Base-by-base conservation (phyloP, 768 basidiomycete genomes). In the Kwoniella dejecticola region DNA sequence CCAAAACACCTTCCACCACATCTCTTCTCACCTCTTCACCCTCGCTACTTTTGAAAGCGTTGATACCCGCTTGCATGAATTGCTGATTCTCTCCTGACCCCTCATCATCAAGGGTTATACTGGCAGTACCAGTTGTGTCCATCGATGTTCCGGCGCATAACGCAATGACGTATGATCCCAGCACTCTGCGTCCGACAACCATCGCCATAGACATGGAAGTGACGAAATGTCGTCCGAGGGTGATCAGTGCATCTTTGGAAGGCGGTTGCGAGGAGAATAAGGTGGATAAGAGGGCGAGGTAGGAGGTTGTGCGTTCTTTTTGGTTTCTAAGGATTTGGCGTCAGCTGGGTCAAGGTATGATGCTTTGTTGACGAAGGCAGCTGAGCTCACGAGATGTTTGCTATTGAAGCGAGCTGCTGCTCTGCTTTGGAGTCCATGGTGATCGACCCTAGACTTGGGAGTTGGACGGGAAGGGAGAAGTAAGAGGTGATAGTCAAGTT, bases 131-230 rank as follows among this genome's bases (percentile, higher is more conserved):
- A 81, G 54, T 82, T 80, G 76, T 84, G 87, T 53, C 44, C 36
- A 73, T 29, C 3, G 67, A 64, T 12, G 63, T 65, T 0, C 77
- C 77, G 11, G 63, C 70, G 55, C 68, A 69, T 4, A 79, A 56
- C 3, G 70, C 58, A 3, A 63, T 46, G 64, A 92, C 89, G 47
- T 93, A 86, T 72, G 93, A 90, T 15, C 89, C 86, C 19, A 97
- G 82, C 27, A 94, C 88, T 70, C 91, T 89, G 68, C 94, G 84
- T 24, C 89, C 91, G 30, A 94, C 88, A 53, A 97, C 91, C 68
- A 92, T 85, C 46, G 90, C 89, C 50, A 88, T 85, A 62, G 64
- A 62, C 8, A 90, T 87, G 75, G 89, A 89, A 62, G 91, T 86
- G 63, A 90, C 88, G 67, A 87, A 85, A 70, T 91, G 86, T 60